phyloP scores from a whole-genome alignment of 805 yeast species.

The Candida ipomoeae region DNA sequence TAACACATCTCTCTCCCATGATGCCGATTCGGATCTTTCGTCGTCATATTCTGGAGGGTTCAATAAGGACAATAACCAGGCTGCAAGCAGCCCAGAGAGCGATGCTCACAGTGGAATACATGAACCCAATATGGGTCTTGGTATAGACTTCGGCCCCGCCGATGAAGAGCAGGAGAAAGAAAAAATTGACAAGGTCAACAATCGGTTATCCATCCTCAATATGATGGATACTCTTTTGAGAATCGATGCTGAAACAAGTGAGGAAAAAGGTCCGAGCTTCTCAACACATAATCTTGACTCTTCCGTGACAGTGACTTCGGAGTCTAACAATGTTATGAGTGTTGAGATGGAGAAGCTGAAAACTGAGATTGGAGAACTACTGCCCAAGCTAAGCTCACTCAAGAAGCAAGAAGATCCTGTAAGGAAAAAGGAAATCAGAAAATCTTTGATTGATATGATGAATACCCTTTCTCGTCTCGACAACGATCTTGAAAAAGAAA shows the following conservation, averaged over 20 bases:
- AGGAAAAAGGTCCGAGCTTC: neutral
- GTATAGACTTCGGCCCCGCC: neutral
- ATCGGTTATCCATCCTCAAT: conserved; percentile 1
- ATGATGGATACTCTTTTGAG: conserved; percentile 4
- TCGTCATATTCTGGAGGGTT: neutral
- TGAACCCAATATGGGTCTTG: conserved; percentile 2
- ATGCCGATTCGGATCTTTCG: neutral
- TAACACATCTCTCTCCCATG: neutral
- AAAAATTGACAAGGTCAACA: neutral
- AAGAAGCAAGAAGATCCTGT: neutral
- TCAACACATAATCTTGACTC: neutral
- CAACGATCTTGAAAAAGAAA: neutral
- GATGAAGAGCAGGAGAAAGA: neutral
- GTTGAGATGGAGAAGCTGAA: neutral
- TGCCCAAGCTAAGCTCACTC: neutral
- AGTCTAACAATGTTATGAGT: neutral
- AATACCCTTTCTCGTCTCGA: conserved; percentile 4
- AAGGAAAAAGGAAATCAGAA: conserved; percentile 3
- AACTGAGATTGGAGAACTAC: neutral
- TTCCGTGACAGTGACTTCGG: neutral
- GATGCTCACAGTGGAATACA: neutral
- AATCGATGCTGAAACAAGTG: neutral
- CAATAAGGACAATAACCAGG: neutral
- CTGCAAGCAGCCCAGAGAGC: neutral
- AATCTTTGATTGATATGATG: conserved; percentile 7